Evolutionary conservation across 202 grass and related monocot species (phyloP).

Genomic region (Carex arenaria): DNA sequence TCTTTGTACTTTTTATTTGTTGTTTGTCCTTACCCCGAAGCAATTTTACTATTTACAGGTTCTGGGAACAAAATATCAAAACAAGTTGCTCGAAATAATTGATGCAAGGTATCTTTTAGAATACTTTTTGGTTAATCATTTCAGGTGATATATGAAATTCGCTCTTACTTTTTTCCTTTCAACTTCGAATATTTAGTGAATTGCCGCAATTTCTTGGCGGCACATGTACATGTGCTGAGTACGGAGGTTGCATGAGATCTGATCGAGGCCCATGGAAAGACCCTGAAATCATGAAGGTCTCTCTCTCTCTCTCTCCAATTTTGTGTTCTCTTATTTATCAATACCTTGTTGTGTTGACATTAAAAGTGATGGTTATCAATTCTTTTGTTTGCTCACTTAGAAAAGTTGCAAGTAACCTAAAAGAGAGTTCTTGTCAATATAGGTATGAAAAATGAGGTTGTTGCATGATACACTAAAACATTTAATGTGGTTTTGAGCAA

Average conservation of each 20-base stretch:
- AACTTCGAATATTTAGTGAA: slow-evolving; percentile 55
- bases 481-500: background rate
- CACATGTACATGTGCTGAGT: slow-evolving; percentile 70
- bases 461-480: background rate
- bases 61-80: slow-evolving; percentile 82
- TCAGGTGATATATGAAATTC: slow-evolving; percentile 18
- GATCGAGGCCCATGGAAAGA: slow-evolving; percentile 92
- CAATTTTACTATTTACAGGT: slow-evolving; percentile 47
- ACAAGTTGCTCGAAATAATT: slow-evolving; percentile 83
- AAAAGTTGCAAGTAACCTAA: background rate
- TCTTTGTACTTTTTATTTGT: background rate
- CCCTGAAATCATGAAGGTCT: slow-evolving; percentile 74
- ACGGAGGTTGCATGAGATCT: slow-evolving; percentile 86
- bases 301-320: slow-evolving; percentile 6
- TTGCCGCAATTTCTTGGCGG: slow-evolving; percentile 93
- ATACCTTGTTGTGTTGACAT: background rate
- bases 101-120: slow-evolving; percentile 57
- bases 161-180: slow-evolving; percentile 19
- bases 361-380: background rate
- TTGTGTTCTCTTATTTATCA: background rate
- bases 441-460: background rate
- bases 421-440: background rate
- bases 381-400: background rate
- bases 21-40: background rate
- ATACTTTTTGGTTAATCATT: background rate